A percentile compares a stretch with the other conserved stretches of the same genome.
These are phyloP conservation scores for Aspergillus glaucus DNA, from an alignment of 2,329 filamentous ascomycete genomes.

Conservation along the genomic window DNA sequence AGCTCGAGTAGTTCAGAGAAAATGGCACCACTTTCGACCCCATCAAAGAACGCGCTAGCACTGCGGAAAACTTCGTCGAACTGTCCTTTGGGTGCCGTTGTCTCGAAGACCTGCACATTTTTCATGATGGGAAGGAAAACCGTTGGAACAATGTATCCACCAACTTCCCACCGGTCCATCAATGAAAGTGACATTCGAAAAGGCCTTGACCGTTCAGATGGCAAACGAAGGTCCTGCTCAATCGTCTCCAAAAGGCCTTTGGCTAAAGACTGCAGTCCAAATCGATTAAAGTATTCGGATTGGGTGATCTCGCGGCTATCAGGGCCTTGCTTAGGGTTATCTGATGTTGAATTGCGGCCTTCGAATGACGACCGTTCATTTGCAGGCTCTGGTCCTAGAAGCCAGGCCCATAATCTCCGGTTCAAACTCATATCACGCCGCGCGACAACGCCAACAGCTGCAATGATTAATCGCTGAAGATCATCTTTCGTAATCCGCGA, in stretches of 20 bases:
- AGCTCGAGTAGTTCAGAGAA: slow-evolving; percentile 75
- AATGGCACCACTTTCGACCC: slow-evolving; percentile 88
- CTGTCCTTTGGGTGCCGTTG: slow-evolving; percentile 59
- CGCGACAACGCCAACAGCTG: slow-evolving; percentile 79
- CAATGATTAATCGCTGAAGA: slow-evolving; percentile 71
- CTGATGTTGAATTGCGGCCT: slow-evolving; percentile 19
- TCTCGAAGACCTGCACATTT: slow-evolving; percentile 70
- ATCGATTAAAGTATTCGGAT: slow-evolving; percentile 76
- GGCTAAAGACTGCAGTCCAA: slow-evolving; percentile 68
- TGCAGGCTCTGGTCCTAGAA: slow-evolving; percentile 69
- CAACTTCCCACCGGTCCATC: slow-evolving; percentile 98
- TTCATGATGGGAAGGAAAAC: slow-evolving; percentile 81
- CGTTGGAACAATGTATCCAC: slow-evolving; percentile 77
- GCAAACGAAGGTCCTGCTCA: slow-evolving; percentile 46
- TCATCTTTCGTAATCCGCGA: slow-evolving; percentile 66
- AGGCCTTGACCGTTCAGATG: slow-evolving; percentile 69
- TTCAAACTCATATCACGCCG: slow-evolving; percentile 96
- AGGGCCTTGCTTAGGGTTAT: slow-evolving; percentile 20
- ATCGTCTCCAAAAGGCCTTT: slow-evolving; percentile 74
- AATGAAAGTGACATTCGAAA: slow-evolving; percentile 89
- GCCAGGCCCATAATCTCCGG: slow-evolving; percentile 90
- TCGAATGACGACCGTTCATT: slow-evolving; percentile 29
- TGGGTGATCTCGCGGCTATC: slow-evolving; percentile 48
- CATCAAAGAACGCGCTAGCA: slow-evolving; percentile 94
- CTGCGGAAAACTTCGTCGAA: slow-evolving; percentile 85